Evolutionary conservation across 371 early-diverging fungal genomes (phyloP).

Genomic region (Batrachochytrium dendrobatidis): DNA sequence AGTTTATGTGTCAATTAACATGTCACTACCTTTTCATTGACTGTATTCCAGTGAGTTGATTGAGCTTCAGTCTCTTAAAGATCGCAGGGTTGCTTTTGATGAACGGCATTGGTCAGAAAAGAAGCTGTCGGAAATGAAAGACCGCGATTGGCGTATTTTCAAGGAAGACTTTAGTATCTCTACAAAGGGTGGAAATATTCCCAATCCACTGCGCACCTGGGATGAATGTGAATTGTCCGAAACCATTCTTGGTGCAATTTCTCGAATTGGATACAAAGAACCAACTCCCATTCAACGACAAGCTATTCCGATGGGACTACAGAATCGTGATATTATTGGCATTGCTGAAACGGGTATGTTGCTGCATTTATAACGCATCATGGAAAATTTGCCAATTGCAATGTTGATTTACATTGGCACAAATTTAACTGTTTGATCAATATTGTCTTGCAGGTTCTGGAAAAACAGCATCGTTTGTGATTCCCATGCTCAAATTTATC

Average conservation of each 20-base stretch:
- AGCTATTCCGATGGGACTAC: conserved; percentile 89
- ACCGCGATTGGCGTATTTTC: conserved; percentile 98
- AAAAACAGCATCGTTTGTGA: conserved; percentile 95
- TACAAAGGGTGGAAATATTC: conserved; percentile 78
- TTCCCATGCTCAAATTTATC: conserved; percentile 91
- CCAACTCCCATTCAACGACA: conserved; percentile 98
- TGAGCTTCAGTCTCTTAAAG: conserved; percentile 57
- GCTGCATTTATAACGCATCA: conserved; percentile 11
- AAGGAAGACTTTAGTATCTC: conserved; percentile 94
- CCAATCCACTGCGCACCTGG: conserved; percentile 91
- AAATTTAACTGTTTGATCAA: not conserved
- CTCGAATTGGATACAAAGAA: conserved; percentile 77
- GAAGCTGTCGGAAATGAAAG: conserved; percentile 81
- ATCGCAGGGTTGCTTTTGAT: conserved; percentile 66
- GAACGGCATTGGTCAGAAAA: conserved; percentile 88
- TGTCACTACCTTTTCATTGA: not conserved
- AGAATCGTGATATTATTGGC: conserved; percentile 92
- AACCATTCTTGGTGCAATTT: conserved; percentile 60
- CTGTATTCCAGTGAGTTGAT: conserved; percentile 60
- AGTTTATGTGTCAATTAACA: not conserved
- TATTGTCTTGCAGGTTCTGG: conserved; percentile 50
- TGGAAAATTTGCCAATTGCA: not conserved
- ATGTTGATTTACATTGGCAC: not conserved
- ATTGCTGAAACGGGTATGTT: conserved; percentile 91
- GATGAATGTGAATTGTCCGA: conserved; percentile 67